Evolutionary conservation across 2,329 filamentous ascomycete genomes (phyloP).

Genomic region (Tolypocladium paradoxum): DNA sequence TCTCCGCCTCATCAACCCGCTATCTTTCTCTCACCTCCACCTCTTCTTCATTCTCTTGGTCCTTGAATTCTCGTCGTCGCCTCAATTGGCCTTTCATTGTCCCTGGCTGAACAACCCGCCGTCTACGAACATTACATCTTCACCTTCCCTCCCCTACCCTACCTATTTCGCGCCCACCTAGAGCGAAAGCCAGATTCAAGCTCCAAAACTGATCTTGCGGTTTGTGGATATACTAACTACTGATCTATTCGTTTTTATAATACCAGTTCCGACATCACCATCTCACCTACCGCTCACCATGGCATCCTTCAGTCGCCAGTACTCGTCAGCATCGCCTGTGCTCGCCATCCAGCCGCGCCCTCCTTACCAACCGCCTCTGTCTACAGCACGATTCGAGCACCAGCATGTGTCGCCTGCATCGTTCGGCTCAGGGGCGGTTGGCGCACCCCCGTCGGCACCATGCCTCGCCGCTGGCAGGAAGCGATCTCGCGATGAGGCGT

Average conservation of each 20-base stretch:
- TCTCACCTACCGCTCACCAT: constrained; percentile 17
- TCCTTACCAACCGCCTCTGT: constrained; percentile 20
- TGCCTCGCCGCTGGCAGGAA: constrained; percentile 47
- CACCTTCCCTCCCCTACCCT: not conserved
- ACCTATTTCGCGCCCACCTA: not conserved
- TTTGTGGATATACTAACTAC: constrained; percentile 22
- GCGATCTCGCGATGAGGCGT: constrained; percentile 65
- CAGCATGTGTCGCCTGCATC: constrained; percentile 12
- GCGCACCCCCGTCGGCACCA: constrained; percentile 16
- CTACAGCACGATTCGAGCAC: constrained; percentile 18
- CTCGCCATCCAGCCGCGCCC: constrained; percentile 26
- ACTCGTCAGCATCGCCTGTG: constrained; percentile 32
- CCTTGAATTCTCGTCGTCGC: not conserved
- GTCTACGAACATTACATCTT: not conserved
- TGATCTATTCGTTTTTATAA: constrained; percentile 12
- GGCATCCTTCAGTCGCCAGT: constrained; percentile 33
- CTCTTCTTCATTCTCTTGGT: not conserved
- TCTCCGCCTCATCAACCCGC: not conserved
- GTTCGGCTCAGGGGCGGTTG: constrained; percentile 10
- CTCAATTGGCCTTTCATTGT: not conserved
- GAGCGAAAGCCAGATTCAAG: not conserved
- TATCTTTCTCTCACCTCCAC: not conserved
- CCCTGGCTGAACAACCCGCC: not conserved
- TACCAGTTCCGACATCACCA: constrained; percentile 7
- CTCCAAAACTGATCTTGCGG: constrained; percentile 7